Conservation (phyloP, 2,329 filamentous ascomycete genomes). For the Ceratocystis smalleyi region DNA sequence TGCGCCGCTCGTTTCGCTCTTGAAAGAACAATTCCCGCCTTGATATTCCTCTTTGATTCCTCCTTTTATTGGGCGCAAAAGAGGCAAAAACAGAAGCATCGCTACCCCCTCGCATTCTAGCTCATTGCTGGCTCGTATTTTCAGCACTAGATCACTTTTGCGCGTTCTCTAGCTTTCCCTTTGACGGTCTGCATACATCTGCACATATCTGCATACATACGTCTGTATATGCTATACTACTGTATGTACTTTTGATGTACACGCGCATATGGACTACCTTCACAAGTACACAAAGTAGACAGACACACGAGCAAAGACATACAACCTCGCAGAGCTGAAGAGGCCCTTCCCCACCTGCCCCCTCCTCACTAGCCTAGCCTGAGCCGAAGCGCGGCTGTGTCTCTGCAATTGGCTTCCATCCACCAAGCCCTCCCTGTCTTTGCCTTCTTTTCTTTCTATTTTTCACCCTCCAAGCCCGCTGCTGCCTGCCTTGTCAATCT, state of each 20-base stretch:
- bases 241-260: background rate
- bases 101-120: conserved; percentile 3
- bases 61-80: background rate
- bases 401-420: background rate
- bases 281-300: background rate
- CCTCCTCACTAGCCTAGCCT: background rate
- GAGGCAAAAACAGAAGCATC: background rate
- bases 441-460: conserved; percentile 17
- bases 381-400: background rate
- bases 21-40: background rate
- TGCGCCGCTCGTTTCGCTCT: background rate
- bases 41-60: background rate
- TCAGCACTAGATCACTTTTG: background rate
- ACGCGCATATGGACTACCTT: background rate
- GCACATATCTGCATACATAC: background rate
- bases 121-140: background rate
- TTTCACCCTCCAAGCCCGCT: conserved; percentile 14
- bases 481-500: conserved; percentile 2
- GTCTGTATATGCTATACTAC: background rate
- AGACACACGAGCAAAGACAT: background rate
- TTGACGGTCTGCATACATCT: background rate
- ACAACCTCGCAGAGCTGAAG: background rate
- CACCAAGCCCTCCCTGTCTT: background rate
- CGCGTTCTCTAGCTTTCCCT: background rate
- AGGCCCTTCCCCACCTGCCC: background rate